Evolutionary conservation across 1,139 yeast genomes (phyloP).

Genomic region (Pichia norvegensis): DNA sequence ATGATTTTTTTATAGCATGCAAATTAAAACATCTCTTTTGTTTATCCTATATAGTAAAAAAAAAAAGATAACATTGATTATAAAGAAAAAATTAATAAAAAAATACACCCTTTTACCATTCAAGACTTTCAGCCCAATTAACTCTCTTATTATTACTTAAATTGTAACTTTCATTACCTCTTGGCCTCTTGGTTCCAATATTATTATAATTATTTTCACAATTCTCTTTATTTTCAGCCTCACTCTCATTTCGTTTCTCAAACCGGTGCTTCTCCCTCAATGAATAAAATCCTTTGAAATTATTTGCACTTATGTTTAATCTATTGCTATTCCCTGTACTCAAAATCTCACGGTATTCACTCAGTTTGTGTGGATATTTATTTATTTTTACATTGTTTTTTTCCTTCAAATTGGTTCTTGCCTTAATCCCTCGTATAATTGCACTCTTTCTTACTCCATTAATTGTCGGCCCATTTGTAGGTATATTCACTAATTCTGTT

Average conservation of each 20-base stretch:
- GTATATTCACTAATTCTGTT: constrained; percentile 59
- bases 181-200: constrained; percentile 6
- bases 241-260: constrained; percentile 2
- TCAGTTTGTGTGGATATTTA: constrained; percentile 4
- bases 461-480: constrained; percentile 40
- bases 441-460: constrained; percentile 42
- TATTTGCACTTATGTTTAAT: constrained; percentile 2
- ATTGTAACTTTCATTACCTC: neutral
- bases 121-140: constrained; percentile 47
- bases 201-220: constrained; percentile 1
- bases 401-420: constrained; percentile 14
- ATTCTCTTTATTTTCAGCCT: constrained; percentile 1
- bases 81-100: neutral
- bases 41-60: no score
- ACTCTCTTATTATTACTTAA: constrained; percentile 25
- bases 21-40: constrained; percentile 34
- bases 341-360: constrained; percentile 5
- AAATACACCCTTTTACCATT: no score
- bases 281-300: constrained; percentile 13
- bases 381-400: neutral
- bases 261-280: constrained; percentile 12
- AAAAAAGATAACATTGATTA: neutral
- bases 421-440: constrained; percentile 40
- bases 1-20: constrained; percentile 23
- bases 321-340: constrained; percentile 1